Conservation (phyloP, 352 stramenopile genomes). For the Globisporangium splendens region DNA sequence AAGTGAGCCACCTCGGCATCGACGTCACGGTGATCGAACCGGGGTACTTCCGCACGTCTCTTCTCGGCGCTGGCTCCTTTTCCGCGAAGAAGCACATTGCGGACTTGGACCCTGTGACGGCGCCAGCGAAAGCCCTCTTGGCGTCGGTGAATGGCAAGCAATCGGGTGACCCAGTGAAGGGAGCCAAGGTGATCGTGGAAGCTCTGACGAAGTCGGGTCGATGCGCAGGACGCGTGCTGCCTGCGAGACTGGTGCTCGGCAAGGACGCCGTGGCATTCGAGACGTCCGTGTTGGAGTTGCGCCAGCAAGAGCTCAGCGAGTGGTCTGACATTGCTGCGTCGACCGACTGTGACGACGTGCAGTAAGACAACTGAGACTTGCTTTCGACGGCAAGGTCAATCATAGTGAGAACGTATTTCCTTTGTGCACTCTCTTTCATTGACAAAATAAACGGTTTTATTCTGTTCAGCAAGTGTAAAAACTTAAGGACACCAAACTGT, state of each 20-base stretch:
- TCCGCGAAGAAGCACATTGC: constrained; percentile 21
- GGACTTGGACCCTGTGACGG: constrained; percentile 25
- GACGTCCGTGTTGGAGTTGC: background rate
- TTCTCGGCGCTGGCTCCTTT: constrained; percentile 21
- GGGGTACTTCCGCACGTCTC: constrained; percentile 32
- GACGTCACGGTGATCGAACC: constrained; percentile 34
- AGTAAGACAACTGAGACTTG: no score
- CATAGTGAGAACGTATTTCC: no score
- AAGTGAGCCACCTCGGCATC: constrained; percentile 30
- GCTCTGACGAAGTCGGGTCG: constrained; percentile 11
- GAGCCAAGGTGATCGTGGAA: constrained; percentile 8
- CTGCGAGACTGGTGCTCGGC: background rate
- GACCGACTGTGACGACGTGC: no score
- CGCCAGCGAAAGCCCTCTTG: constrained; percentile 1
- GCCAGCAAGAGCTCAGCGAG: background rate
- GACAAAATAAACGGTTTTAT: no score
- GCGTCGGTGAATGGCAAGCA: no score
- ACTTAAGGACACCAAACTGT: no score
- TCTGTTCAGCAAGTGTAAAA: no score
- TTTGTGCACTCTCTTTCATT: constrained; percentile 1
- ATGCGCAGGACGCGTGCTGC: constrained; percentile 5
- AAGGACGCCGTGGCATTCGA: constrained; percentile 1
- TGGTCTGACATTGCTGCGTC: background rate
- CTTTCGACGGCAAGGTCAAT: no score
- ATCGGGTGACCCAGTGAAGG: constrained; percentile 2